A percentile compares a stretch with the other conserved stretches of the same genome.
These are phyloP conservation scores for Hortaea werneckii DNA, from an alignment of 2,329 filamentous ascomycete species.

Conservation along the genomic window DNA sequence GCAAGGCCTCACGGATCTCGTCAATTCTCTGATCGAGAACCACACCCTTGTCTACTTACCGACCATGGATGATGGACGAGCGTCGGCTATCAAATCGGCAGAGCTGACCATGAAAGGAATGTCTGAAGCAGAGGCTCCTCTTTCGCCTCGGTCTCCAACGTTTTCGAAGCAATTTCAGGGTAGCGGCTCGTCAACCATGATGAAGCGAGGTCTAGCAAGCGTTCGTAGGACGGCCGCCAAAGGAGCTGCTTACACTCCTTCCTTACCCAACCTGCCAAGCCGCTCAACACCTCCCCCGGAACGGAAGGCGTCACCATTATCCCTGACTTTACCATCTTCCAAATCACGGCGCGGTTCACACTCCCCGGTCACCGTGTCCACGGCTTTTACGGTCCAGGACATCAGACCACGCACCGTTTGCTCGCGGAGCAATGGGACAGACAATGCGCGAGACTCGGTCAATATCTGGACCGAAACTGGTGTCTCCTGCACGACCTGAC, in stretches of 20 bases:
- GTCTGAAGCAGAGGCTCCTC: constrained; percentile 16
- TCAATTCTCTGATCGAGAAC: constrained; percentile 59
- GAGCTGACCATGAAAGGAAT: constrained; percentile 25
- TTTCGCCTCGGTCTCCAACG: constrained; percentile 11
- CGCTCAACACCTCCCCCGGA: constrained; percentile 7
- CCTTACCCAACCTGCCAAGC: constrained; percentile 19
- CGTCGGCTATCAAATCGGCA: constrained; percentile 45
- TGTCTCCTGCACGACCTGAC: constrained; percentile 35
- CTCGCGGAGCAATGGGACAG: constrained; percentile 42
- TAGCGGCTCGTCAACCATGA: constrained; percentile 15
- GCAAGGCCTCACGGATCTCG: constrained; percentile 58
- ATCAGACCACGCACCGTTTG: constrained; percentile 39
- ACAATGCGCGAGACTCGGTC: constrained; percentile 37
- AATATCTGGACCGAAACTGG: constrained; percentile 39
- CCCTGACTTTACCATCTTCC: constrained; percentile 16
- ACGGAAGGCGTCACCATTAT: constrained; percentile 8
- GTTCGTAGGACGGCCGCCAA: constrained; percentile 23
- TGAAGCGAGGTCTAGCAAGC: constrained; percentile 23
- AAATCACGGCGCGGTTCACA: constrained; percentile 14
- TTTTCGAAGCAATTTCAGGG: constrained; percentile 8
- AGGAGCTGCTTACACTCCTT: constrained; percentile 18
- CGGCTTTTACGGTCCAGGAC: constrained; percentile 36
- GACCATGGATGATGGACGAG: constrained; percentile 51
- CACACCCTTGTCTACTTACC: constrained; percentile 52
- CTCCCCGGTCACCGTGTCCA: constrained; percentile 13